These are phyloP conservation scores for Boletellus ananas DNA, from an alignment of 768 basidiomycete genomes.

Conservation along the genomic window DNA sequence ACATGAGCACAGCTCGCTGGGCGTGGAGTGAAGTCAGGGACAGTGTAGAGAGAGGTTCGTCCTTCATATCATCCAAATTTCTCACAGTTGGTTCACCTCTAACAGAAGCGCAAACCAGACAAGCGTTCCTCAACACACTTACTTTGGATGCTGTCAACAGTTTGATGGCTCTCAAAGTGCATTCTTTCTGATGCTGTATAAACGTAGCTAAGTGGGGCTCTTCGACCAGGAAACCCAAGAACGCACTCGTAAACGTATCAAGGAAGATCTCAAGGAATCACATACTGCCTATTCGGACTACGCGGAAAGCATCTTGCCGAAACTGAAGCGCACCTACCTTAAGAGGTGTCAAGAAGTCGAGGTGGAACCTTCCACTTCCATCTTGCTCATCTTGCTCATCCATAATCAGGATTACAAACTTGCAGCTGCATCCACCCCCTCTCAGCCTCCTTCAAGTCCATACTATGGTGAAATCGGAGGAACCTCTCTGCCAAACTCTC, in stretches of 20 bases:
- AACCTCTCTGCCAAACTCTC: conserved; percentile 35
- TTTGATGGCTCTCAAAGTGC: conserved; percentile 63
- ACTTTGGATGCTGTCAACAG: conserved; percentile 69
- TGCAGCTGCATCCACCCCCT: conserved; percentile 36
- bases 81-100: conserved; percentile 4
- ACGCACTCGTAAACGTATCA: conserved; percentile 86
- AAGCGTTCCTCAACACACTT: conserved; percentile 73
- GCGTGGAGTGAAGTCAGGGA: conserved; percentile 87
- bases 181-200: background rate
- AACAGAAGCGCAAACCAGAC: conserved; percentile 76
- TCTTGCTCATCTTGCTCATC: conserved; percentile 9
- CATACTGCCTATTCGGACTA: conserved; percentile 75
- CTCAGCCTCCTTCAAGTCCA: conserved; percentile 26
- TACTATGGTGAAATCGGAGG: conserved; percentile 31
- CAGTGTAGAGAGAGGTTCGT: conserved; percentile 74
- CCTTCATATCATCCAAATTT: background rate
- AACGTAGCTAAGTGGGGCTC: background rate
- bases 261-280: conserved; percentile 85
- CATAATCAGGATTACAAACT: conserved; percentile 58
- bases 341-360: conserved; percentile 89
- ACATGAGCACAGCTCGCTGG: conserved; percentile 58
- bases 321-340: conserved; percentile 71
- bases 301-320: conserved; percentile 74
- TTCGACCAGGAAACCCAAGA: conserved; percentile 76
- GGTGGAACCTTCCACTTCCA: conserved; percentile 38